Evolutionary conservation across 2,329 filamentous ascomycete genomes (phyloP).

Genomic region (Penicillium sp.): DNA sequence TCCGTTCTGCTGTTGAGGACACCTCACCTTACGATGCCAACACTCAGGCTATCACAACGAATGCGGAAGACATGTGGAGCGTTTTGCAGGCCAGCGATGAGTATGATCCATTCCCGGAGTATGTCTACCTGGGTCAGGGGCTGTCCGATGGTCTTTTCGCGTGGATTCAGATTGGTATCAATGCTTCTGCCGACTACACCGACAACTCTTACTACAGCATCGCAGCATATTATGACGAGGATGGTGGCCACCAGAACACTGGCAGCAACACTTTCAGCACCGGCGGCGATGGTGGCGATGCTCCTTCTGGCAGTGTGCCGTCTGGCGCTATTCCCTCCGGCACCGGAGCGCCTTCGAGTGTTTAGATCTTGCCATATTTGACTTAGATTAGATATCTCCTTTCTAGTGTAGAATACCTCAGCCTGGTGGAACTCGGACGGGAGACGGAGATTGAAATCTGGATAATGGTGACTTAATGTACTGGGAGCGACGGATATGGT

Average conservation of each 20-base stretch:
- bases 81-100: constrained; percentile 47
- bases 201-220: constrained; percentile 31
- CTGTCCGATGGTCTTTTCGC: constrained; percentile 54
- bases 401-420: too few relatives aligned
- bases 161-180: constrained; percentile 57
- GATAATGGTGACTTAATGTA: too few relatives aligned
- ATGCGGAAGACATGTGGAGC: constrained; percentile 51
- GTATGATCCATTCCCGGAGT: constrained; percentile 60
- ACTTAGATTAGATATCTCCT: not conserved
- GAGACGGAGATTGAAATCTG: too few relatives aligned
- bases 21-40: constrained; percentile 44
- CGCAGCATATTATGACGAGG: constrained; percentile 30
- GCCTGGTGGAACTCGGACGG: too few relatives aligned
- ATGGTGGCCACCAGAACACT: constrained; percentile 28
- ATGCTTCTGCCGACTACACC: constrained; percentile 41
- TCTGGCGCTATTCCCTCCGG: constrained; percentile 24
- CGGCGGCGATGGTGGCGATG: constrained; percentile 13
- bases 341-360: constrained; percentile 14
- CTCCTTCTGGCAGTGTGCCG: constrained; percentile 11
- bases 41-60: constrained; percentile 41
- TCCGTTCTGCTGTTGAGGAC: constrained; percentile 50
- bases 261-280: constrained; percentile 23
- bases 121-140: constrained; percentile 57
- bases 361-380: not conserved
- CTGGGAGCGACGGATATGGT: too few relatives aligned